Evolutionary conservation across 2,329 filamentous ascomycete species (phyloP), one percentile per base, ranked within the genome.

Genomic region (Dothistroma septosporum): DNA sequence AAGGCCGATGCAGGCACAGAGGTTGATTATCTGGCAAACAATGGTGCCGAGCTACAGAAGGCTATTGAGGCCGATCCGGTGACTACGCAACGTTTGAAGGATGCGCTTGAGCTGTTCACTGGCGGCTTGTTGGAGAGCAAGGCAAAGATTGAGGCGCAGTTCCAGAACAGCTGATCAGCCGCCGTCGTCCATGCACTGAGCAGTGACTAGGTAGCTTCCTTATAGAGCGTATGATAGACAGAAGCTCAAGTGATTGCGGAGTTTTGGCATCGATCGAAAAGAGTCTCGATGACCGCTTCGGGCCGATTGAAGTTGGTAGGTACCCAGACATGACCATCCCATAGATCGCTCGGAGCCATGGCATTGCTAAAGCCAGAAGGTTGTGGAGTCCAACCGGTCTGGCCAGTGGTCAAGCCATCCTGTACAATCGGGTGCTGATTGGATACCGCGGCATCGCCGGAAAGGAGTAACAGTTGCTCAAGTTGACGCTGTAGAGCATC

Each of bases 41-140:
- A 61, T 52, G 64, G 64, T 10, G 62, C 59, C 22, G 60, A 61
- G 57, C 44, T 66, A 12, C 49, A 58, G 21, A 63, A 63, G 31
- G 62, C 64, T 11, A 66, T 66, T 53, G 53, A 60, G 22, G 60
- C 53, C 6, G 64, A 66, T 52, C 60, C 64, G 1, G 59, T 66
- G 33, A 64, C 62, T 28, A 63, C 55, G 22, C 56, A 61, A 59
- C 59, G 64, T n/a, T 32, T 66, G 53, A 57, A 63, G 14, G 64
- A 66, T 53, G 64, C 60, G 19, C 52, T 64, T n/a, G 58, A 58
- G 41, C 53, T 66, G 28, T 66, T 64, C 56, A 64, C 62, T 24
- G 62, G 64, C 16, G 64, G 62, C 11, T 44, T 66, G 49, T 48
- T 64, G 41, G 64, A 66, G 35, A 66, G 64, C 56, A 66, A 63